These are phyloP conservation scores for Podospora fimiseda DNA, from an alignment of 495 filamentous ascomycete genomes.

Conservation along the genomic window DNA sequence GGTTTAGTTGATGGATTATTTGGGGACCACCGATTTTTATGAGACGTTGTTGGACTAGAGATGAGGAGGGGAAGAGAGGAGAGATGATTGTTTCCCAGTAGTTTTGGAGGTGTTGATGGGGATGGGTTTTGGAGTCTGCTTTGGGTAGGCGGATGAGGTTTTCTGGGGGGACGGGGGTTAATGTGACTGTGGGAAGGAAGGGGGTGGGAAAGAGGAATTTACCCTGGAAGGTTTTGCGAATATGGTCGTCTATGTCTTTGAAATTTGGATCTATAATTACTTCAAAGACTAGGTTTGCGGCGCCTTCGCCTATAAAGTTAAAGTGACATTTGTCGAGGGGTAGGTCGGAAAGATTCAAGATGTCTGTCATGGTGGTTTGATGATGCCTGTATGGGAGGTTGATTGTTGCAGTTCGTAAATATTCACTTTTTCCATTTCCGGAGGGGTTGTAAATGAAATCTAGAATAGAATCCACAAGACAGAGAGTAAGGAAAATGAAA, in stretches of 20 bases:
- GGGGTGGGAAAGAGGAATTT: not conserved
- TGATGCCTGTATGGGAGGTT: not conserved
- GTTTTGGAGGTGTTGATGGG: constrained; percentile 47
- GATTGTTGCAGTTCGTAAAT: too few species aligned
- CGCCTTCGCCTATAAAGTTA: constrained; percentile 52
- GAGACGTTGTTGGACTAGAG: constrained; percentile 56
- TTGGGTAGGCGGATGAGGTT: constrained; percentile 64
- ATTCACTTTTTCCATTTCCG: too few species aligned
- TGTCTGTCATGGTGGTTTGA: too few species aligned
- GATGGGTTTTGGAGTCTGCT: constrained; percentile 46
- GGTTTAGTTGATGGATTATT: constrained; percentile 41
- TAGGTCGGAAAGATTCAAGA: not conserved
- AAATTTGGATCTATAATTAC: constrained; percentile 34
- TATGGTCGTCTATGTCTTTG: constrained; percentile 4
- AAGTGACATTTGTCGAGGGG: constrained; percentile 14
- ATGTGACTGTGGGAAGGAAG: not conserved
- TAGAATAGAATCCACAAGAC: too few species aligned
- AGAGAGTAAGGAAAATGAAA: too few species aligned
- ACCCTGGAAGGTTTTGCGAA: constrained; percentile 16
- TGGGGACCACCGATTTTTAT: constrained; percentile 40
- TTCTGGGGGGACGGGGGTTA: constrained; percentile 27
- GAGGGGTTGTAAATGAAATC: too few species aligned
- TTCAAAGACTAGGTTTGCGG: constrained; percentile 65
- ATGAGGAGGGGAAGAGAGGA: constrained; percentile 49
- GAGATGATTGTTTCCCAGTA: constrained; percentile 54